A percentile compares a stretch with the other conserved stretches of the same genome.
phyloP scores from a whole-genome alignment of 1,284 basidiomycete species.

The Trametes pubescens region DNA sequence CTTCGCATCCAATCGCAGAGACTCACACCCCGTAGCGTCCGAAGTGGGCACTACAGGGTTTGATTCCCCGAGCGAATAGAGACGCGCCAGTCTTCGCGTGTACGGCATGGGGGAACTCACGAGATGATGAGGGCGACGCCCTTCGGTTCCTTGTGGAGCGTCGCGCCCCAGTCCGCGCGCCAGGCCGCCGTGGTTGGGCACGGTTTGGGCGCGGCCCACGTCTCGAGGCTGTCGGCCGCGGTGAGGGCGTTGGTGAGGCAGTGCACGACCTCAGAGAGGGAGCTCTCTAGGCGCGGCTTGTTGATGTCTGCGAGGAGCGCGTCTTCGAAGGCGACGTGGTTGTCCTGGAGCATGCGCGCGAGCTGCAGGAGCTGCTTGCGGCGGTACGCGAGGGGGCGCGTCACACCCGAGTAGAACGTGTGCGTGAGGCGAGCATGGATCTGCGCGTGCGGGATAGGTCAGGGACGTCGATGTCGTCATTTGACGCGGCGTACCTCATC shows the following conservation, averaged over 20 bases:
- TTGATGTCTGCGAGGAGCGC: conserved; percentile 63
- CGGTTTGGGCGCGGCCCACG: conserved; percentile 61
- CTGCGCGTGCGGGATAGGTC: conserved; percentile 37
- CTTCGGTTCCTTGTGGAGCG: conserved; percentile 60
- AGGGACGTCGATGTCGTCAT: not conserved
- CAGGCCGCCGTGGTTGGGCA: conserved; percentile 44
- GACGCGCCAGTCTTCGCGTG: not conserved
- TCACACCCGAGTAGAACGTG: conserved; percentile 60
- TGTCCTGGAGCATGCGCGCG: conserved; percentile 68
- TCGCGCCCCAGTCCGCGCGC: conserved; percentile 51
- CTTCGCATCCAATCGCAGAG: not conserved
- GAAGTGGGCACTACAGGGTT: not conserved
- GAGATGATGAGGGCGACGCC: conserved; percentile 54
- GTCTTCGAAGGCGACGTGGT: conserved; percentile 55
- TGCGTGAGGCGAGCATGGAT: conserved; percentile 53
- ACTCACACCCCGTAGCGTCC: not conserved
- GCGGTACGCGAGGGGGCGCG: conserved; percentile 61
- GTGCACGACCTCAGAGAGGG: conserved; percentile 48
- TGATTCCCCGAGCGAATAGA: not conserved
- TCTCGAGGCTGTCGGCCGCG: conserved; percentile 56
- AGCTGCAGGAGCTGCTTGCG: conserved; percentile 71
- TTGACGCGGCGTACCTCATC: conserved; percentile 2
- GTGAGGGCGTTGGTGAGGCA: conserved; percentile 54
- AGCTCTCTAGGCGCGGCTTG: conserved; percentile 54
- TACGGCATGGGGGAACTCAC: conserved; percentile 36